Evolutionary conservation across 768 basidiomycete genomes (phyloP).

Genomic region (Pleurotus tuoliensis): DNA sequence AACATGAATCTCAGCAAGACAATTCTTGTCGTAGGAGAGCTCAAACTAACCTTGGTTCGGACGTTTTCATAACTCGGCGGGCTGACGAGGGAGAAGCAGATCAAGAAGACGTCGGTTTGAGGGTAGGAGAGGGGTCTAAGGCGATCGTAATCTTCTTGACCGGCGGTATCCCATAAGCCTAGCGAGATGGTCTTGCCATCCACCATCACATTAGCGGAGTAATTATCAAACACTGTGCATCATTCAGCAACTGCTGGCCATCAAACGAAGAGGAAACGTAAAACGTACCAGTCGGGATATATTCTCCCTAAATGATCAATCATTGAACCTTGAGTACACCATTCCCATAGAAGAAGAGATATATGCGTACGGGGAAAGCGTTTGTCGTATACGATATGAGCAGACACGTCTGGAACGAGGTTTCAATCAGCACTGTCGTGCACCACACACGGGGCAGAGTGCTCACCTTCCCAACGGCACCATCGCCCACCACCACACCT

Average conservation of each 20-base stretch:
- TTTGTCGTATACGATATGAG: conserved; percentile 99
- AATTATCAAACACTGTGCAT: conserved; percentile 92
- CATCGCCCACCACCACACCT: conserved; percentile 99
- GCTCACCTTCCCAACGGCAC: conserved; percentile 94
- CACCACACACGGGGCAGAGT: conserved; percentile 7
- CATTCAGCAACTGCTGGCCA: neutral
- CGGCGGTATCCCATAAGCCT: conserved; percentile 99
- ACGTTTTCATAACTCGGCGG: conserved; percentile 99
- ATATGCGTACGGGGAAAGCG: conserved; percentile 79
- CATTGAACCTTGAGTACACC: conserved; percentile 14
- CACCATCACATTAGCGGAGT: conserved; percentile 97
- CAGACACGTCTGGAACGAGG: conserved; percentile 77
- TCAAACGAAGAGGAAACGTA: conserved; percentile 26
- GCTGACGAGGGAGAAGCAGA: conserved; percentile 97
- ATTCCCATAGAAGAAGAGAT: conserved; percentile 6
- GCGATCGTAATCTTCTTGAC: conserved; percentile 98
- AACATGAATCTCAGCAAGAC: conserved; percentile 12
- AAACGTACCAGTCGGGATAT: conserved; percentile 84
- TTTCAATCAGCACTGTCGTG: conserved; percentile 14
- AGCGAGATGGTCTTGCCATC: conserved; percentile 98
- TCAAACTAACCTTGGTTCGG: conserved; percentile 77
- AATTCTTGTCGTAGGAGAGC: neutral
- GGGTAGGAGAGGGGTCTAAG: conserved; percentile 98
- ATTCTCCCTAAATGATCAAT: conserved; percentile 68
- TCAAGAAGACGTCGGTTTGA: conserved; percentile 98